phyloP scores from a whole-genome alignment of 768 basidiomycete species.

The Boletus reticuloceps region DNA sequence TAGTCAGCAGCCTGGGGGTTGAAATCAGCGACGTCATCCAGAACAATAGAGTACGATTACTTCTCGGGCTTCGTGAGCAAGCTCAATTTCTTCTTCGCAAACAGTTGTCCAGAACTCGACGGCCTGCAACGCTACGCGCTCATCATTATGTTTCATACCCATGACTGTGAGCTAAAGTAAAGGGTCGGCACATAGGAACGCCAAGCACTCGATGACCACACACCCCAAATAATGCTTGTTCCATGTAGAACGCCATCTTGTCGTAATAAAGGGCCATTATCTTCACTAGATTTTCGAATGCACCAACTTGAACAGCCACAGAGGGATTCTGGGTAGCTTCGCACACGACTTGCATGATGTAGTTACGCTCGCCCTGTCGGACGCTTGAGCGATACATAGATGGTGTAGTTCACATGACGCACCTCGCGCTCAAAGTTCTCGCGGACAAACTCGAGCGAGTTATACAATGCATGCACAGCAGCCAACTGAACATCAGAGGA shows the following conservation, averaged over 20 bases:
- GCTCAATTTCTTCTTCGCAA: constrained; percentile 94
- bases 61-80: constrained; percentile 89
- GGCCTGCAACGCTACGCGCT: constrained; percentile 90
- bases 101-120: constrained; percentile 99
- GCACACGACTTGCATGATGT: constrained; percentile 99
- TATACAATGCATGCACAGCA: constrained; percentile 88
- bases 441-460: constrained; percentile 95
- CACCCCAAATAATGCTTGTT: constrained; percentile 96
- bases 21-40: constrained; percentile 3
- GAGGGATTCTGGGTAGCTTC: constrained; percentile 90
- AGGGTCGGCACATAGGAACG: constrained; percentile 14
- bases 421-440: constrained; percentile 99
- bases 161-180: constrained; percentile 80
- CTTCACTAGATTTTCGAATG: constrained; percentile 92
- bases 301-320: constrained; percentile 86
- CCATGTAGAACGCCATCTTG: constrained; percentile 99
- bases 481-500: constrained; percentile 89
- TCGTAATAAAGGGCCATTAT: constrained; percentile 99
- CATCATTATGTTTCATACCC: constrained; percentile 94
- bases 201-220: constrained; percentile 29
- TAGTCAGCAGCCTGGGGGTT: constrained; percentile 76
- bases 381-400: constrained; percentile 1
- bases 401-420: constrained; percentile 25
- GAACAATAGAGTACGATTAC: constrained; percentile 38
- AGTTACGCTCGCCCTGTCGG: constrained; percentile 92